Evolutionary conservation across 2,329 filamentous ascomycete species (phyloP).

Genomic region (Ascocoryne sarcoides): DNA sequence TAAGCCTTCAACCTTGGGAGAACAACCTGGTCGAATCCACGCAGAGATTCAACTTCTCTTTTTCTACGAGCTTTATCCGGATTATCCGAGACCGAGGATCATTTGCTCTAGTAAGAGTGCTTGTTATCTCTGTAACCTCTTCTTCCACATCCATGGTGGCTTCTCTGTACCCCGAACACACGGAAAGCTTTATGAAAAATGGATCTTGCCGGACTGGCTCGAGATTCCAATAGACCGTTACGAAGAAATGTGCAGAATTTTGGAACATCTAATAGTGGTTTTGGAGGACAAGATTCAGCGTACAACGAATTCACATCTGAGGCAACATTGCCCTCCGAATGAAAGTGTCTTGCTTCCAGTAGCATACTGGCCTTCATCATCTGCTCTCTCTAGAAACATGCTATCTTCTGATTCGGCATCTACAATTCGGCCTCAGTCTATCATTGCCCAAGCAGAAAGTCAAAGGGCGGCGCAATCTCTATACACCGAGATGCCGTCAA

Average conservation of each 20-base stretch:
- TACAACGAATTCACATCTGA: not conserved
- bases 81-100: constrained; percentile 30
- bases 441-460: not conserved
- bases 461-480: not conserved
- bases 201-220: constrained; percentile 33
- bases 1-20: constrained; percentile 3
- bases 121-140: constrained; percentile 41
- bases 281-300: constrained; percentile 1
- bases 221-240: constrained; percentile 3
- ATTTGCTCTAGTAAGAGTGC: constrained; percentile 41
- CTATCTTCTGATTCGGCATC: not conserved
- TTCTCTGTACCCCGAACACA: constrained; percentile 35
- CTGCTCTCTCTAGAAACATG: not conserved
- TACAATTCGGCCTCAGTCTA: not conserved
- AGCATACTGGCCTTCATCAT: constrained; percentile 4
- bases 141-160: constrained; percentile 35
- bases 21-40: constrained; percentile 31
- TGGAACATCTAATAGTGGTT: not conserved
- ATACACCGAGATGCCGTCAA: not conserved
- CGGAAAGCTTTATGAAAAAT: constrained; percentile 36
- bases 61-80: constrained; percentile 30
- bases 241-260: not conserved
- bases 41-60: constrained; percentile 42
- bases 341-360: constrained; percentile 4
- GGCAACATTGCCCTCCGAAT: not conserved